Base-by-base conservation (phyloP, 176 grass and related monocot genomes). In the Raddia guianensis region DNA sequence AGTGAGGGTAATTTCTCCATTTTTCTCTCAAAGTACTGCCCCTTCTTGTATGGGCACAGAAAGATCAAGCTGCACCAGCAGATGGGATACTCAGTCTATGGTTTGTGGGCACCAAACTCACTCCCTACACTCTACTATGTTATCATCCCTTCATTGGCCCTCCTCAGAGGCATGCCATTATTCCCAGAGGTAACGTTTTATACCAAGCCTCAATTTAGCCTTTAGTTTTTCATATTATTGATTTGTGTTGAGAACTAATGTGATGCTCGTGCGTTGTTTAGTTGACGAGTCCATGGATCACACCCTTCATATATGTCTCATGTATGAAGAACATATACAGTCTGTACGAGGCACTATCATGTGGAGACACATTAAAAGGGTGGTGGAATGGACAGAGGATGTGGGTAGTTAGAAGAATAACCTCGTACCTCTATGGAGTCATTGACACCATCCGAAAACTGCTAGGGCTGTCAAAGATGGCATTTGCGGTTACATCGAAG, bases 351-450 rank as follows among this genome's bases (percentile, higher is more conserved):
- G 82, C 84, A 66, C 35, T 92, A 34, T 65, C 10, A 18, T 75
- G 19, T n/a, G 80, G 95, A 71, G 65, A 83, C 42, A 92, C 94
- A 9, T 57, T 82, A 40, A 85, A 49, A 76, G 85, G 82, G 33
- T 95, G 90, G 90, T 95, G 93, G 90, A 95, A 95, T 64, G 87
- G 72, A 63, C 93, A 95, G 63, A 86, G 90, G 49, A 91, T 86
- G 70, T 91, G 85, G 95, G 13, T 97, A 21, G 49, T 94, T 13
- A 92, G 15, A 75, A 94, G 91, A 85, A 82, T 85, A 75, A 90
- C 85, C 59, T 91, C 91, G 0, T 98, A 90, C 20, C 85, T 91
- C 12, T 94, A 77, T 40, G 83, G 72, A 21, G 9, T 34, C 45
- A 76, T 87, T 54, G 90, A 90, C 13, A 80, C 70, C 19, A 18